Evolutionary conservation across 805 yeast species (phyloP), one percentile per base, ranked within the genome.

Genomic region (Starmera quercuum): DNA sequence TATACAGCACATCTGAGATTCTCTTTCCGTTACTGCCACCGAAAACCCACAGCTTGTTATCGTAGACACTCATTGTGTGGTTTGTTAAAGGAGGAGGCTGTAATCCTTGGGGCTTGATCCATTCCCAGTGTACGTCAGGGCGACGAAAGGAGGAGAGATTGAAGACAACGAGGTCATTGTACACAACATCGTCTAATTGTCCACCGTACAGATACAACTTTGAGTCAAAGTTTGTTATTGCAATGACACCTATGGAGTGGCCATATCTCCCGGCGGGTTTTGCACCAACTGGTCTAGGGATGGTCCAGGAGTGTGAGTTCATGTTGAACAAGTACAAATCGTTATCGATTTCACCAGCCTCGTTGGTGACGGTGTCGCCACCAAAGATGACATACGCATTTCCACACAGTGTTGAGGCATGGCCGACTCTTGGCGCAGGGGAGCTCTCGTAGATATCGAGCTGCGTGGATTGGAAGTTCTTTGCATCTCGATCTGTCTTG

Each of bases 401-500:
- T 11, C 97, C 98, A 40, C 95, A 80, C 22, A 90, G 67, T 8
- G 88, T 83, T 2, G 95, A 72, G 6, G 95, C 85, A 59, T 92
- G 99, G 4, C 97, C 97, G 6, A 90, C 96, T 48, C 98, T 77
- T 22, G 97, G 96, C 14, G 95, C 90, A 2, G 97, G 96, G 13
- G 85, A 75, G 32, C 83, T 78, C 40, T 80, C 85, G 32, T 75
- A 73, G 39, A 83, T 83, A 39, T 82, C 84, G 32, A 80, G 68
- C 47, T 65, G 81, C 33, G 69, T 57, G 29, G 63, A 76, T 51
- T 49, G 59, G 44, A 47, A 66, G 35, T 42, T 39, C 23, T 34
- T 29, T 1, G 37, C 33, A 2, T 41, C 42, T 2, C 58, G 55
- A 29, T 54, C 59, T 3, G 84, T 78, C 41, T 73, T 73, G 37